Base-by-base conservation (phyloP, 345 rosid genomes). In the Aquilaria yunnanensis region DNA sequence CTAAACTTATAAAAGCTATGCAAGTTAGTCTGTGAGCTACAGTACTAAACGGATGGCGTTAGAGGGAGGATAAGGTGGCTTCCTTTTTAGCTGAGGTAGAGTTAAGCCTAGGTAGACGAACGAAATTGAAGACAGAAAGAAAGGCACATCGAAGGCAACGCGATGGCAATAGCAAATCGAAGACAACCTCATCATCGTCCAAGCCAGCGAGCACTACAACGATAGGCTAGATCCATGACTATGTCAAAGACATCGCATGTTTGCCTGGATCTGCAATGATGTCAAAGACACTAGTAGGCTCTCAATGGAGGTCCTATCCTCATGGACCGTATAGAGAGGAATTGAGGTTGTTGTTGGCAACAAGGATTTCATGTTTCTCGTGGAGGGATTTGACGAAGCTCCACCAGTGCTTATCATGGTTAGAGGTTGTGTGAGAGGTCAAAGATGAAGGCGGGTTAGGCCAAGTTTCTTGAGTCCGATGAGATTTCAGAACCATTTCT, bases 371-470 rank as follows among this genome's bases (percentile, higher is more conserved):
- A 54, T 62, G 72, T 52, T 70, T 73, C 14, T 88, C 89, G 32
- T 87, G 83, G 75, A 69, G 76, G 51, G 96, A 79, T 69, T 82
- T 91, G 43, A 83, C 96, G 72, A 95, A 95, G 60, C 85, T 84
- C 99, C 96, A 95, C 1, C 88, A 77, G 32, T 95, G 92, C 67
- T 78, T 94, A 56, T 84, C 87, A 43, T 73, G 73, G 11, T 71
- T 58, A 41, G 59, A 67, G 51, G 43, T 10, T 47, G 48, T 2
- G 63, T 48, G 7, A 14, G 63, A 6, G 60, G 65, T 33, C n/a
- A 3, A 75, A 53, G 60, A 67, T 14, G 78, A 0, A 3, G 61
- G 66, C 56, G 59, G 62, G 48, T 63, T 55, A 31, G 75, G 72
- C 78, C 85, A 61, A 81, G 46, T 65, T 79, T 94, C 57, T 79